Evolutionary conservation across 306 rosid species (phyloP), one percentile per base, ranked within the genome.

Genomic region (Lathyrus sativus): DNA sequence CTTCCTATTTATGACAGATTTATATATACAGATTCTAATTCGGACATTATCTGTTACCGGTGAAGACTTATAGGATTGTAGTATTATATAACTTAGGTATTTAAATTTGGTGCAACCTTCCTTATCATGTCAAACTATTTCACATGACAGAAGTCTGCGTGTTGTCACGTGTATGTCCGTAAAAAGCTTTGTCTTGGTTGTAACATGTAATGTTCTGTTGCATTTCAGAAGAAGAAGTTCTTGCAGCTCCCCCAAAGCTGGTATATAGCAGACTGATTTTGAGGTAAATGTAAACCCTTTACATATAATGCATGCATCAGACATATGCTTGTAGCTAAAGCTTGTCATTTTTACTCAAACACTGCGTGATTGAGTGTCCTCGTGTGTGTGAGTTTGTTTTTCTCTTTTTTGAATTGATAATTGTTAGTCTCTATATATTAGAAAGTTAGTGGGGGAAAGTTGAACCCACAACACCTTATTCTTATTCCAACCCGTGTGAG

Each of bases 231-330:
- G 95, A 87, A 37, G 96, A 86, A 83, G 85, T 88, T 75, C 97
- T 93, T 18, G 72, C 90, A 29, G 99, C 97, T 77, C 97, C 99
- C 77, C 97, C 96, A 54, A 88, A 88, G 85, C 56, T 90, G 83
- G 97, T 93, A 24, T 93, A 90, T 74, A 88, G 89, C 85, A 93
- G 86, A 77, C 86, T 88, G 45, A 85, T 90, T 73, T 84, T 93
- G 78, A 79, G 96, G 99, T 88, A 85, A 61, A 70, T 7, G 3
- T 56, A 28, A 53, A 65, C 17, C 61, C 54, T 77, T 46, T 44
- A 22, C 70, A 9, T 42, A 12, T 35, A 46, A 61, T 9, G 33
- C 76, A 15, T 67, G 33, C 67, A 24, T 44, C 49, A 72, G 35
- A 73, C 28, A 44, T 48, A 6, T n/a, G n/a, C n/a, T n/a, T n/a